Percentiles rank a stretch among this genome's conserved stretches.
Evolutionary conservation across 768 basidiomycete species (phyloP).

Genomic region (Xerocomellus chrysenteron): DNA sequence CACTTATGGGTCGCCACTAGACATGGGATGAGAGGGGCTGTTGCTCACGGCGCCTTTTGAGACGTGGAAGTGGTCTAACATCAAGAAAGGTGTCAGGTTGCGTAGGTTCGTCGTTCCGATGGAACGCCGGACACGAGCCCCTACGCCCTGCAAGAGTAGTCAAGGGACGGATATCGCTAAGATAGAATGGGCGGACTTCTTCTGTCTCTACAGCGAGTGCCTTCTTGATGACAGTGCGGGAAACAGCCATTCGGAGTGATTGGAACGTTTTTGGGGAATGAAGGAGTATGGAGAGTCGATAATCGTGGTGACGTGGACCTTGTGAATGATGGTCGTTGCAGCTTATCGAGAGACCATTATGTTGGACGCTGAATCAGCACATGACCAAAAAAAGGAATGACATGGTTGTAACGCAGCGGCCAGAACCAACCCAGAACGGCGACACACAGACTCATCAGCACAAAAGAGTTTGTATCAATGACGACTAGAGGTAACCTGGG

Average conservation of each 20-base stretch:
- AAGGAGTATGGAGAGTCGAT: neutral
- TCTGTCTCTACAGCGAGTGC: constrained; percentile 74
- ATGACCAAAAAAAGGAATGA: neutral
- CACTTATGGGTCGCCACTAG: neutral
- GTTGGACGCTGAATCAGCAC: constrained; percentile 8
- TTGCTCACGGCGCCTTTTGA: constrained; percentile 61
- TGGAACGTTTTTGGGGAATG: neutral
- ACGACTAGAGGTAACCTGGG: too few species aligned
- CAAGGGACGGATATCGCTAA: neutral
- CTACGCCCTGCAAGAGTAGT: constrained; percentile 55
- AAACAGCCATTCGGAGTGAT: constrained; percentile 35
- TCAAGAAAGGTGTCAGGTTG: constrained; percentile 88
- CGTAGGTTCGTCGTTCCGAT: constrained; percentile 75
- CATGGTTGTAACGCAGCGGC: too few species aligned
- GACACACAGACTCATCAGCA: too few species aligned
- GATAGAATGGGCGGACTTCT: constrained; percentile 46
- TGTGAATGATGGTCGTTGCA: neutral
- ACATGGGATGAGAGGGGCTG: neutral
- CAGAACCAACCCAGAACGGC: too few species aligned
- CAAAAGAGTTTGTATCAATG: too few species aligned
- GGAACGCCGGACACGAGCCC: constrained; percentile 80
- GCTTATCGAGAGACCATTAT: neutral
- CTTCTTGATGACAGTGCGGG: constrained; percentile 71
- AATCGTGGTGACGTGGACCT: neutral
- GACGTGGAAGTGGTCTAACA: constrained; percentile 84